A percentile compares a stretch with the other conserved stretches of the same genome.
phyloP scores from a whole-genome alignment of 345 rosid genomes.

The Salix purpurea region DNA sequence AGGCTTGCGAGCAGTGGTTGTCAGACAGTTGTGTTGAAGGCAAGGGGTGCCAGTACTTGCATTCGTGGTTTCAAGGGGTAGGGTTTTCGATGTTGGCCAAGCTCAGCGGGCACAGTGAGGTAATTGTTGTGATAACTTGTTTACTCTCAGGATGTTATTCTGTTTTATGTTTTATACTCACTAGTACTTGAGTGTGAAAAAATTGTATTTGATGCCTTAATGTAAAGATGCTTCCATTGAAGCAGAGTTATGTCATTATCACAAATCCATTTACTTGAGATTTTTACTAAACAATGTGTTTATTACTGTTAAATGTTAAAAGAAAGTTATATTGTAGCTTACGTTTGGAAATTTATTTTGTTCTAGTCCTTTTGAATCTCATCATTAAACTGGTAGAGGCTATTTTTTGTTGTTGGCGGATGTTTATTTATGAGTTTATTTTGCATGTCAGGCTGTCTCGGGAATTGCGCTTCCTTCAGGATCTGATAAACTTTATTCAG shows the following conservation, averaged over 20 bases:
- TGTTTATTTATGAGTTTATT: background rate
- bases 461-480: constrained; percentile 50
- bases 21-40: constrained; percentile 27
- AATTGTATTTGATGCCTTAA: too few species aligned
- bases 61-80: constrained; percentile 26
- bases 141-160: too few species aligned
- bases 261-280: too few species aligned
- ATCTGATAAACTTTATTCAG: constrained; percentile 56
- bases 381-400: background rate
- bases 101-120: constrained; percentile 37
- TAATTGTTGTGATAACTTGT: background rate
- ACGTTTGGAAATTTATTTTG: background rate
- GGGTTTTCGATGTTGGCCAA: constrained; percentile 31
- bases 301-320: background rate
- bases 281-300: too few species aligned
- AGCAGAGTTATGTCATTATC: too few species aligned
- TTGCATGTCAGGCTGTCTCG: constrained; percentile 28
- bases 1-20: constrained; percentile 24
- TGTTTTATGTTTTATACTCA: too few species aligned
- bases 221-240: too few species aligned
- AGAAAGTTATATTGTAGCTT: background rate
- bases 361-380: background rate
- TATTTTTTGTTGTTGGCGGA: background rate
- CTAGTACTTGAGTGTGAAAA: too few species aligned
- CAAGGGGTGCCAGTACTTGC: constrained; percentile 27